Percentiles rank a stretch among this genome's conserved stretches.
Evolutionary conservation across 1,284 basidiomycete species (phyloP).

Genomic region (Cryptococcus sp.): DNA sequence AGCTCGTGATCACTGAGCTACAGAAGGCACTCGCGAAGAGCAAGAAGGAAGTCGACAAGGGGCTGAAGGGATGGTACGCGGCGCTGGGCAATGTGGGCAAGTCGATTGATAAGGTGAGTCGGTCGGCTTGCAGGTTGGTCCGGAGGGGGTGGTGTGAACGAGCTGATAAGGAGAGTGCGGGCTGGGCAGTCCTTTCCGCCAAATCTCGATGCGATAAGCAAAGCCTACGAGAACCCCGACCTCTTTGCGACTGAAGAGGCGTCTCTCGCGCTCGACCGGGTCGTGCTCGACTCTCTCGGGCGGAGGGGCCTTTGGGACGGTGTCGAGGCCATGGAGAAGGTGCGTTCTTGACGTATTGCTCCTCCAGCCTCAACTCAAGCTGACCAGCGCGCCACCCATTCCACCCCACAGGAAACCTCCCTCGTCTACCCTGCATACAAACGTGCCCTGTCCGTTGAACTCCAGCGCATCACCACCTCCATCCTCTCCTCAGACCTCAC

Average conservation of each 20-base stretch:
- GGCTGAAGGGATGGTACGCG: constrained; percentile 79
- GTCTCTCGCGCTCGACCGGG: constrained; percentile 32
- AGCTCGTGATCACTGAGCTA: constrained; percentile 58
- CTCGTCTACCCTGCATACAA: constrained; percentile 60
- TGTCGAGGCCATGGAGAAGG: constrained; percentile 38
- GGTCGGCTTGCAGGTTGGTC: neutral
- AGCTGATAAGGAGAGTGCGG: neutral
- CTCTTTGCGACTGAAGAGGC: constrained; percentile 40
- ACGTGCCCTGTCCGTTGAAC: constrained; percentile 62
- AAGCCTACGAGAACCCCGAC: constrained; percentile 44
- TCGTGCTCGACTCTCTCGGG: constrained; percentile 42
- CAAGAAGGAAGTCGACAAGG: constrained; percentile 81
- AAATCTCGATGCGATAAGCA: constrained; percentile 39
- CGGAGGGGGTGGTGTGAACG: neutral
- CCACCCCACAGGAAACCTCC: constrained; percentile 61
- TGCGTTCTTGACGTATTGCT: constrained; percentile 1
- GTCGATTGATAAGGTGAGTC: constrained; percentile 74
- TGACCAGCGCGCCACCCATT: neutral
- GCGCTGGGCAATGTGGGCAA: constrained; percentile 74
- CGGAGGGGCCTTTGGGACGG: constrained; percentile 41
- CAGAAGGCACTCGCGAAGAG: constrained; percentile 61
- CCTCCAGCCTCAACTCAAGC: constrained; percentile 1
- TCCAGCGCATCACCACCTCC: constrained; percentile 69
- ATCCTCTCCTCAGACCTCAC: constrained; percentile 64
- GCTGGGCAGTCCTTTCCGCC: constrained; percentile 42